Base-by-base conservation (phyloP, 176 grass and related monocot species). In the Ananas comosus region DNA sequence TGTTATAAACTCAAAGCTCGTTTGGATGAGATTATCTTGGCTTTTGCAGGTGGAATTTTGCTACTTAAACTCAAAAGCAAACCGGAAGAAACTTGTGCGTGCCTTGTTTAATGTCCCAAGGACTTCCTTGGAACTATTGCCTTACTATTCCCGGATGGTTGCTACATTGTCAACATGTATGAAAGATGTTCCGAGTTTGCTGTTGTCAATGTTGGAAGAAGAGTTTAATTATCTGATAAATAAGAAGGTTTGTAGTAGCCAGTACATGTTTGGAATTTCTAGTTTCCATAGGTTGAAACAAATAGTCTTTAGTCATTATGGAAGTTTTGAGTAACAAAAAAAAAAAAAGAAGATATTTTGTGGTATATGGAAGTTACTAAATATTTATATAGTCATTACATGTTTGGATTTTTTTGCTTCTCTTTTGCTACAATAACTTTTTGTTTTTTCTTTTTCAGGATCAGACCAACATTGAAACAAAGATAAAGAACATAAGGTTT, bases 401-500 rank as follows among this genome's bases (percentile, higher is more conserved):
- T 61, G 9, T 22, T 61, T 61, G 56, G 3, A 71, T 42, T 70
- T 76, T 67, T 28, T 27, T 33, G 50, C 73, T 53, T 13, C 80
- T 90, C 66, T 61, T 61, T 73, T 74, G 73, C 70, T 68, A 2
- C 17, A 61, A 61, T 61, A 16, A 61, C 70, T 61, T 17, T 79
- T n/a, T 75, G 70, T n/a, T 86, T 17, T 77, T 89, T 63, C 29
- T 69, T 51, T 89, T 75, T 82, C 87, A 99, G 94, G 94, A 99
- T 83, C 94, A 99, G 66, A 99, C 89, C 65, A 99, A 99, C 57
- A 99, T 99, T 58, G 94, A 99, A 74, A 99, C 94, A 70, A 99
- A 99, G 80, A 99, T 92, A 71, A 99, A 93, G 81, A 99, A 99
- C 78, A 93, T 99, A 69, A 87, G 94, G 51, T 99, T 99, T 85